A percentile compares a stretch with the other conserved stretches of the same genome.
Evolutionary conservation across 257 asterid species (phyloP).

Genomic region (Solanum etuberosum): DNA sequence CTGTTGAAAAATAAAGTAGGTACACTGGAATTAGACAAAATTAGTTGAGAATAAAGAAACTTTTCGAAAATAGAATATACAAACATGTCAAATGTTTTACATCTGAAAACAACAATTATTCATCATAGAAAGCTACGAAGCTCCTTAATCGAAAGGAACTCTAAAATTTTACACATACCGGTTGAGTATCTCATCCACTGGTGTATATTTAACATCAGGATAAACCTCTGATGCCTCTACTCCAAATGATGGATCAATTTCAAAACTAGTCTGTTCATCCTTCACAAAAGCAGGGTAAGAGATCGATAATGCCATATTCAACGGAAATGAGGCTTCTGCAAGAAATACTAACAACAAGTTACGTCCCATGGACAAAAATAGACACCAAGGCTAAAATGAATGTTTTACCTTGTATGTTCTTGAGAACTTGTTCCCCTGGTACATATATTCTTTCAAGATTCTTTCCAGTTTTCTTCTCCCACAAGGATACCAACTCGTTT

Average conservation of each 20-base stretch:
- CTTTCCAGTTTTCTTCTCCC: slow-evolving; percentile 78
- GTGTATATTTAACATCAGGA: slow-evolving; percentile 59
- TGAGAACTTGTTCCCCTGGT: slow-evolving; percentile 46
- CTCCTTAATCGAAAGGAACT: neutral
- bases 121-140: neutral
- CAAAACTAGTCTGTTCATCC: slow-evolving; percentile 50
- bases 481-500: slow-evolving; percentile 42
- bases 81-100: neutral
- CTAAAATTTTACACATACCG: slow-evolving; percentile 24
- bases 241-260: slow-evolving; percentile 45
- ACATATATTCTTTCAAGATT: slow-evolving; percentile 40
- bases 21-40: too few relatives aligned
- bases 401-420: slow-evolving; percentile 36
- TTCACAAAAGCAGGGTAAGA: slow-evolving; percentile 40
- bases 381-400: neutral
- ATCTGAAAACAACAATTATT: neutral
- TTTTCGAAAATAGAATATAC: neutral
- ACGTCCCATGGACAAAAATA: neutral
- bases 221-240: slow-evolving; percentile 54
- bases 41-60: too few relatives aligned
- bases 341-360: neutral
- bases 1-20: too few relatives aligned
- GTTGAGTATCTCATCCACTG: slow-evolving; percentile 42
- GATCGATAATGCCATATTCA: slow-evolving; percentile 31
- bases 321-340: slow-evolving; percentile 40